Evolutionary conservation across 2,329 filamentous ascomycete species (phyloP).

Genomic region (Fusarium proliferatum): DNA sequence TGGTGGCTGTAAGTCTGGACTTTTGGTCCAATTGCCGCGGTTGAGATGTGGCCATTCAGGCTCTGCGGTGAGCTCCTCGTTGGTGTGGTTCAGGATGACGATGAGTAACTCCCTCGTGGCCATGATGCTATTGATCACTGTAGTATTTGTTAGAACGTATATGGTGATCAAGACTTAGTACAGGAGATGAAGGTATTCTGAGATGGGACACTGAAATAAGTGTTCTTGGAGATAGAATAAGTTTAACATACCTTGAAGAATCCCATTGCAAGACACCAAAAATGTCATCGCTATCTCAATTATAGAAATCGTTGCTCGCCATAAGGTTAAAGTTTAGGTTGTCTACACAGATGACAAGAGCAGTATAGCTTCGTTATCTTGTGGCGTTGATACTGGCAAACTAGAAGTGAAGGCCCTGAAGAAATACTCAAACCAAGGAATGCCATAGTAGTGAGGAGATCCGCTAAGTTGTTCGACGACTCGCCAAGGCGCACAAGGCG

Average conservation of each 20-base stretch:
- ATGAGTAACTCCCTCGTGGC: not conserved
- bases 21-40: not conserved
- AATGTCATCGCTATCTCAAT: too few species aligned
- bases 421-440: not conserved
- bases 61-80: not conserved
- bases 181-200: not conserved
- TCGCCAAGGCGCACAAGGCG: not conserved
- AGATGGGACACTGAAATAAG: not conserved
- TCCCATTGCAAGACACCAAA: rapidly evolving
- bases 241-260: not conserved
- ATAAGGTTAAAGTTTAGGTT: not conserved
- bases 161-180: too few species aligned
- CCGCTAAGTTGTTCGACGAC: too few species aligned
- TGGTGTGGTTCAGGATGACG: not conserved
- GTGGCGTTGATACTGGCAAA: not conserved
- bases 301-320: rapidly evolving
- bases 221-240: rapidly evolving
- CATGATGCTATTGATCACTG: not conserved
- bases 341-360: not conserved
- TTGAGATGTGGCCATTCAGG: not conserved
- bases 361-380: rapidly evolving
- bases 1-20: not conserved
- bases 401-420: rapidly evolving
- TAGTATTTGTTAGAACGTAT: rapidly evolving
- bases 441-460: not conserved